These are phyloP conservation scores for Penicillium crystallinum DNA, from an alignment of 495 filamentous ascomycete genomes.

Conservation along the genomic window DNA sequence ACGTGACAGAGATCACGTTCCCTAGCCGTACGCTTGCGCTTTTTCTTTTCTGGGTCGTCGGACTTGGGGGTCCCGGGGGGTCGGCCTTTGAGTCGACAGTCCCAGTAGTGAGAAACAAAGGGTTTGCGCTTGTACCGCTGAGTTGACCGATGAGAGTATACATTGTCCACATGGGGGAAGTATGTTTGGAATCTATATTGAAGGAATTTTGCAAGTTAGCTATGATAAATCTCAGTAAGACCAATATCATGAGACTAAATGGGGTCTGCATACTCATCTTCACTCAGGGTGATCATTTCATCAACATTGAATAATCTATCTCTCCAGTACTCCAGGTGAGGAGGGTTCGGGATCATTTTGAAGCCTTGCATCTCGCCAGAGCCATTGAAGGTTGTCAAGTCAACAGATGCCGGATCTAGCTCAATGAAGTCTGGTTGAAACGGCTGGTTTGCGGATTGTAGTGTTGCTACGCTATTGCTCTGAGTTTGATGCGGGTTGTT, in stretches of 20 bases:
- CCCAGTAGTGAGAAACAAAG: conserved; percentile 83
- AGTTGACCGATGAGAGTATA: conserved; percentile 86
- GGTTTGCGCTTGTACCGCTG: conserved; percentile 81
- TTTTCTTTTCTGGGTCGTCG: conserved; percentile 82
- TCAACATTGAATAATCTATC: conserved; percentile 73
- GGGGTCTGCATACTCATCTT: conserved; percentile 65
- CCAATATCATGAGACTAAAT: not conserved
- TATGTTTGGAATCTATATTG: conserved; percentile 70
- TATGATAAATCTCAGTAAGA: not conserved
- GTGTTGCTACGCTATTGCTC: conserved; percentile 10
- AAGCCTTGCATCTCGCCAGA: conserved; percentile 46
- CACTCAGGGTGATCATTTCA: conserved; percentile 65
- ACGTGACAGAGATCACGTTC: conserved; percentile 81
- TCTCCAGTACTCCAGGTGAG: conserved; percentile 68
- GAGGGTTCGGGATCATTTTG: conserved; percentile 60
- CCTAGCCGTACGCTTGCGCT: conserved; percentile 72
- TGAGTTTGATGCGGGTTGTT: conserved; percentile 8
- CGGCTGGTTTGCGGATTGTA: conserved; percentile 6
- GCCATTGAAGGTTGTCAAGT: conserved; percentile 22
- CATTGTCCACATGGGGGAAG: conserved; percentile 86
- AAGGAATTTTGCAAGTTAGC: not conserved
- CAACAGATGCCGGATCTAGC: conserved; percentile 6
- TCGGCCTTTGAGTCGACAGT: conserved; percentile 82
- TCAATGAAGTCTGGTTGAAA: conserved; percentile 11
- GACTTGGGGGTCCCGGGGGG: conserved; percentile 81